Evolutionary conservation across 2,329 filamentous ascomycete species (phyloP).

Genomic region (Magnaporthiopsis poae): DNA sequence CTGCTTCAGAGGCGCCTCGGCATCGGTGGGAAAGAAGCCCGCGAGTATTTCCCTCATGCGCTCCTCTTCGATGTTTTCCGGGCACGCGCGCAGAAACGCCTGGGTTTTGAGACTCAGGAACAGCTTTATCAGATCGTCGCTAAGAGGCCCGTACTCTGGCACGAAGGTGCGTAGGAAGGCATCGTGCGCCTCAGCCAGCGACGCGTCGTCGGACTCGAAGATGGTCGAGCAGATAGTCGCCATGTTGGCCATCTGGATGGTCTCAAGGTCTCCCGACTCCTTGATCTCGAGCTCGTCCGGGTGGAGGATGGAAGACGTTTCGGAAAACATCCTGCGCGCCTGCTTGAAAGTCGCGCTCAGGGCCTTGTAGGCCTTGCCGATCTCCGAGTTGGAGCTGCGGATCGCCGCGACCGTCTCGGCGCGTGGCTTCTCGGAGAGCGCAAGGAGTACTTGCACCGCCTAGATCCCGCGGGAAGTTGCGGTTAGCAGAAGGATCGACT

Average conservation of each 20-base stretch:
- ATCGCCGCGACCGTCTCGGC: conserved; percentile 21
- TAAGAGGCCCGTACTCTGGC: conserved; percentile 28
- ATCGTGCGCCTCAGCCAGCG: conserved; percentile 33
- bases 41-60: conserved; percentile 42
- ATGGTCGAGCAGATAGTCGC: conserved; percentile 35
- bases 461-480: conserved; percentile 5
- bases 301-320: conserved; percentile 21
- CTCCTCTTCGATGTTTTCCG: conserved; percentile 39
- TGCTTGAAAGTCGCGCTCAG: conserved; percentile 23
- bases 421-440: conserved; percentile 25
- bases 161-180: conserved; percentile 36
- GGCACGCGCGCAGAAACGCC: conserved; percentile 43
- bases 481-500: conserved; percentile 5
- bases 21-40: conserved; percentile 45
- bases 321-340: conserved; percentile 25
- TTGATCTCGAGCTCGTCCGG: conserved; percentile 29
- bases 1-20: conserved; percentile 38
- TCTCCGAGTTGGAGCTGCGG: conserved; percentile 22
- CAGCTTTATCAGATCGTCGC: conserved; percentile 31
- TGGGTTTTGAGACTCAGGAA: conserved; percentile 40
- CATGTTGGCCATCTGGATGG: conserved; percentile 38
- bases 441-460: conserved; percentile 28
- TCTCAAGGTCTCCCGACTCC: conserved; percentile 27
- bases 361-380: conserved; percentile 24
- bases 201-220: conserved; percentile 26